Evolutionary conservation across 305 asterid genomes (phyloP).

Genomic region (Euphrasia arctica): DNA sequence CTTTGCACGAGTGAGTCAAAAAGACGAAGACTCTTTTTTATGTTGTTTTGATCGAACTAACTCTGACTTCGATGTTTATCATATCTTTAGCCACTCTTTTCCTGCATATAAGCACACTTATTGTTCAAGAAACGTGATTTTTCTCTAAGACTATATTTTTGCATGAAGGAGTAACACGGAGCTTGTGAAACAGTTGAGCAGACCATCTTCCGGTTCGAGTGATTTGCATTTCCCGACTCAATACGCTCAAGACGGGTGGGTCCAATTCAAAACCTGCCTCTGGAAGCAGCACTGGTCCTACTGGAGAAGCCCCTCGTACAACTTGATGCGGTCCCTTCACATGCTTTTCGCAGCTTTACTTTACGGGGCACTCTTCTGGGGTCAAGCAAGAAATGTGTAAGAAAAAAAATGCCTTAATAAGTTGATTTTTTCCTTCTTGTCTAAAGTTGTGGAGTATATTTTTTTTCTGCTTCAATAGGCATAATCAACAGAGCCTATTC

Average conservation of each 20-base stretch:
- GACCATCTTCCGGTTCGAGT: conserved; percentile 48
- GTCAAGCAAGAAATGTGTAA: conserved; percentile 50
- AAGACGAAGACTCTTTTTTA: not conserved
- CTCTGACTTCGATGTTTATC: no score
- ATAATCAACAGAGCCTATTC: conserved; percentile 49
- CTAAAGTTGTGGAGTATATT: not conserved
- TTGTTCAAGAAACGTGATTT: not conserved
- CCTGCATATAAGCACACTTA: not conserved
- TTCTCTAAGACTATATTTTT: not conserved
- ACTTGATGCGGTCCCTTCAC: conserved; percentile 43
- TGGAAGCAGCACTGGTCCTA: conserved; percentile 70
- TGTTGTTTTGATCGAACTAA: not conserved
- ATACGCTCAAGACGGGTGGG: conserved; percentile 47
- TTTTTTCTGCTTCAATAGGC: conserved; percentile 30
- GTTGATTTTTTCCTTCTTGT: not conserved
- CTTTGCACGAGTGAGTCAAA: conserved; percentile 44
- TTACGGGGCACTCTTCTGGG: conserved; percentile 51
- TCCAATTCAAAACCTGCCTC: conserved; percentile 58
- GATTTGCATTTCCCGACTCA: conserved; percentile 46
- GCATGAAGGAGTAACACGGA: conserved; percentile 39
- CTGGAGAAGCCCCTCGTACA: conserved; percentile 71
- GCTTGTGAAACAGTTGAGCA: conserved; percentile 38
- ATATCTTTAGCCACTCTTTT: not conserved
- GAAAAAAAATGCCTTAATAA: conserved; percentile 2
- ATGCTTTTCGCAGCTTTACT: conserved; percentile 40